A percentile compares a stretch with the other conserved stretches of the same genome.
These are phyloP conservation scores for Wickerhamomyces xylosicus DNA, from an alignment of 805 yeast genomes.

Conservation along the genomic window DNA sequence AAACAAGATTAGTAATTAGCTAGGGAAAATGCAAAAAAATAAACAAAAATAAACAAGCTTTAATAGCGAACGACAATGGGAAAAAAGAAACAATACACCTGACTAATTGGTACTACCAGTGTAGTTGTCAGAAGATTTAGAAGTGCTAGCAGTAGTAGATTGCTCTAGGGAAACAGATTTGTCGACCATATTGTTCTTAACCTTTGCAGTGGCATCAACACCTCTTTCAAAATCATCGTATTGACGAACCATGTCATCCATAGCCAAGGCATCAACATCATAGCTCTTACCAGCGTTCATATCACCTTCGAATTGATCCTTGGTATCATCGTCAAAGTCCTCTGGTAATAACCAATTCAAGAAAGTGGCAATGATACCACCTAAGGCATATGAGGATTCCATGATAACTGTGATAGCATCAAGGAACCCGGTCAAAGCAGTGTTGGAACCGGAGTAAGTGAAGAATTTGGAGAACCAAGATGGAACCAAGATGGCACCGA, in stretches of 20 bases:
- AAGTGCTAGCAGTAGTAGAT: background rate
- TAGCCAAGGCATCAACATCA: background rate
- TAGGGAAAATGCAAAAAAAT: no score
- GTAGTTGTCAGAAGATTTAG: background rate
- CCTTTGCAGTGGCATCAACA: background rate
- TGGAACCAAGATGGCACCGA: conserved; percentile 58
- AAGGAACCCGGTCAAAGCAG: conserved; percentile 44
- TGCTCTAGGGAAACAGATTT: background rate
- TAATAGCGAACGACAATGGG: background rate
- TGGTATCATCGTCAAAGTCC: conserved; percentile 33
- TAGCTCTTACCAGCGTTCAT: background rate
- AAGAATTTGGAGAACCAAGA: conserved; percentile 56
- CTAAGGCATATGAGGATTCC: conserved; percentile 66
- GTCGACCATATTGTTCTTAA: background rate
- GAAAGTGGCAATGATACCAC: conserved; percentile 55
- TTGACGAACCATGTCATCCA: background rate
- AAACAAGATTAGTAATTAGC: no score
- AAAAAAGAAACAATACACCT: no score
- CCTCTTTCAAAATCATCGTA: background rate
- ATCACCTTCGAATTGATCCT: conserved; percentile 2
- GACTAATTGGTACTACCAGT: no score
- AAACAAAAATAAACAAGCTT: no score
- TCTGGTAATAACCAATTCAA: conserved; percentile 52
- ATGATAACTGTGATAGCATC: conserved; percentile 59
- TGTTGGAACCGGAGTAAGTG: conserved; percentile 52